phyloP scores from a whole-genome alignment of 352 stramenopile genomes.

The Phytophthora capsici region DNA sequence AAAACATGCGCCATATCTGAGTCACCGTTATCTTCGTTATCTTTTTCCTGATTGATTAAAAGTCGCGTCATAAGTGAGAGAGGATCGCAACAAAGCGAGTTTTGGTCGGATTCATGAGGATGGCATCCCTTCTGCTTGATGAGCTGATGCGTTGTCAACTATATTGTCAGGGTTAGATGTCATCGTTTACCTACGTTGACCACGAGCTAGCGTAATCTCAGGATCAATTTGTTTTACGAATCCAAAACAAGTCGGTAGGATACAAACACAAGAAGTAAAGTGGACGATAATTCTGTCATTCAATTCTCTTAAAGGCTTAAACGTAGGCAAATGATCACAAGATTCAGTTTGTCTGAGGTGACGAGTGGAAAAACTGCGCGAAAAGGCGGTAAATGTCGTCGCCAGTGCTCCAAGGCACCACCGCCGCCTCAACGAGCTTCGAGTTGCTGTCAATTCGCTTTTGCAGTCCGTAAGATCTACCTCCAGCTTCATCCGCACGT shows the following conservation, averaged over 20 bases:
- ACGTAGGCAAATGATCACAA: background rate
- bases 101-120: background rate
- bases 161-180: background rate
- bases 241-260: background rate
- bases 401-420: conserved; percentile 70
- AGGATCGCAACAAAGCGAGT: background rate
- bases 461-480: conserved; percentile 62
- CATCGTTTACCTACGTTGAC: background rate
- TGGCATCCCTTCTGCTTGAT: background rate
- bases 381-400: conserved; percentile 70
- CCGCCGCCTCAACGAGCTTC: conserved; percentile 43
- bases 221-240: too few relatives aligned
- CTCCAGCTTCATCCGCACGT: conserved; percentile 52
- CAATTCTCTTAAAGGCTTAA: too few relatives aligned
- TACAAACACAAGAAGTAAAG: background rate
- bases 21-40: background rate
- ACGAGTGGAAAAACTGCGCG: conserved; percentile 32
- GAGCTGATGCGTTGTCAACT: background rate
- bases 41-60: background rate
- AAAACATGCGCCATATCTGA: conserved; percentile 23
- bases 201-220: background rate
- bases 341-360: conserved; percentile 1
- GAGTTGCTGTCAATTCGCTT: conserved; percentile 49
- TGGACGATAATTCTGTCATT: too few relatives aligned
- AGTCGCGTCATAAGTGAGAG: background rate